Evolutionary conservation across 2,329 filamentous ascomycete species (phyloP).

Genomic region (Colletotrichum sp.): DNA sequence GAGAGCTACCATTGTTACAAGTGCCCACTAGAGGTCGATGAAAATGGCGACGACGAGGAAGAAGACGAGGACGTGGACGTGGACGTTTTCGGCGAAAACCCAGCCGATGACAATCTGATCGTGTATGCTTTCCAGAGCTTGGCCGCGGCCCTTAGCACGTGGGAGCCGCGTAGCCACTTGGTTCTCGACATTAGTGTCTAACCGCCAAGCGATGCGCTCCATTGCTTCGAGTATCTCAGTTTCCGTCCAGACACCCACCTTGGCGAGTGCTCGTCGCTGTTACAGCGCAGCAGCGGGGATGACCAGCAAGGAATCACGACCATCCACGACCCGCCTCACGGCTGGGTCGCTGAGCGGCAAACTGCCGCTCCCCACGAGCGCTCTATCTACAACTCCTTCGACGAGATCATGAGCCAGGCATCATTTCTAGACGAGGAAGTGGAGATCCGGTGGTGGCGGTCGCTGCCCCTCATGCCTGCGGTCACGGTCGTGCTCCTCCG

Average conservation of each 20-base stretch:
- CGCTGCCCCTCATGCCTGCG: slow-evolving; percentile 36
- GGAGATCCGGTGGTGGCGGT: slow-evolving; percentile 36
- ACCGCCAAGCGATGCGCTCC: slow-evolving; percentile 39
- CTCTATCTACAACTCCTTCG: slow-evolving; percentile 27
- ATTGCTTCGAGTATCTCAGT: slow-evolving; percentile 39
- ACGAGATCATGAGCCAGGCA: slow-evolving; percentile 33
- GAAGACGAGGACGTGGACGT: no score
- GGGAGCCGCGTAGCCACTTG: slow-evolving; percentile 35
- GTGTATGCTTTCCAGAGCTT: slow-evolving; percentile 32
- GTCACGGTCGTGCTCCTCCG: slow-evolving; percentile 38
- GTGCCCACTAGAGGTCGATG: slow-evolving; percentile 15
- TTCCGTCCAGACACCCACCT: slow-evolving; percentile 25
- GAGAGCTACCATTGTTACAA: slow-evolving; percentile 26
- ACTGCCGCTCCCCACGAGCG: slow-evolving; percentile 12
- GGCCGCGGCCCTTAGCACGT: slow-evolving; percentile 34
- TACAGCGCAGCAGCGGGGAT: not conserved
- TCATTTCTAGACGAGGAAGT: slow-evolving; percentile 29
- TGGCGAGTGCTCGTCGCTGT: slow-evolving; percentile 7
- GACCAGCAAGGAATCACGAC: not conserved
- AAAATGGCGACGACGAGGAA: not conserved
- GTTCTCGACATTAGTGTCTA: slow-evolving; percentile 41
- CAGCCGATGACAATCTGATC: slow-evolving; percentile 30
- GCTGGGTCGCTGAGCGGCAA: slow-evolving; percentile 32
- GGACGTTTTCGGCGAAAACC: slow-evolving; percentile 14
- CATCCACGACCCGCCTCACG: slow-evolving; percentile 28